phyloP scores from a whole-genome alignment of 495 filamentous ascomycete genomes.

The Collariella sp. region DNA sequence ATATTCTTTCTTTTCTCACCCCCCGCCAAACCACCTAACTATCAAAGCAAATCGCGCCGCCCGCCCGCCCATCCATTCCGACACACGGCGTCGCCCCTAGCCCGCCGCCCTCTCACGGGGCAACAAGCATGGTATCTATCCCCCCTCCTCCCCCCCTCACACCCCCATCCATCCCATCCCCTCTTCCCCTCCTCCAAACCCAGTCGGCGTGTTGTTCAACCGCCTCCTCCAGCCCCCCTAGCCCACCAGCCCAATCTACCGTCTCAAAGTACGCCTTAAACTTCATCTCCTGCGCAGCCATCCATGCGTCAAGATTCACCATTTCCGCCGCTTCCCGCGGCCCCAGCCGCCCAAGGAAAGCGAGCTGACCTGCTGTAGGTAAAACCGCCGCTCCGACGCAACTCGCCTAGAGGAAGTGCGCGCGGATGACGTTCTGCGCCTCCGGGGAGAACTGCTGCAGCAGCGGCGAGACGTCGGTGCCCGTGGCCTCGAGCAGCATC shows the following conservation, averaged over 20 bases:
- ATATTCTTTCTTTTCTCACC: too few relatives aligned
- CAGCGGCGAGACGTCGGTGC: slow-evolving; percentile 60
- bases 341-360: too few relatives aligned
- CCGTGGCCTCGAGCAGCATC: slow-evolving; percentile 57
- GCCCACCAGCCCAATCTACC: not conserved
- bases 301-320: slow-evolving; percentile 2
- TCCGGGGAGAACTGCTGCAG: slow-evolving; percentile 62
- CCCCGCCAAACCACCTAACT: too few relatives aligned
- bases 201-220: not conserved
- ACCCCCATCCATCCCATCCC: not conserved
- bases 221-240: not conserved
- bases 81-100: too few relatives aligned
- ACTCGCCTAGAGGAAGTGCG: slow-evolving; percentile 51
- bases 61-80: too few relatives aligned
- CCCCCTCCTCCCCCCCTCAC: not conserved
- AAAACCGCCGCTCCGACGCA: too few relatives aligned
- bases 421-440: slow-evolving; percentile 64
- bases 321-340: too few relatives aligned
- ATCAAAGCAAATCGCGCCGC: too few relatives aligned
- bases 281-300: not conserved
- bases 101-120: too few relatives aligned
- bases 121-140: not conserved
- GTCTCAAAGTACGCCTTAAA: slow-evolving; percentile 2
- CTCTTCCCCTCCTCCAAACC: not conserved
- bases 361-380: too few relatives aligned